These are phyloP conservation scores for Rhizopus stolonifer DNA, from an alignment of 371 early-diverging fungal species.

Conservation along the genomic window DNA sequence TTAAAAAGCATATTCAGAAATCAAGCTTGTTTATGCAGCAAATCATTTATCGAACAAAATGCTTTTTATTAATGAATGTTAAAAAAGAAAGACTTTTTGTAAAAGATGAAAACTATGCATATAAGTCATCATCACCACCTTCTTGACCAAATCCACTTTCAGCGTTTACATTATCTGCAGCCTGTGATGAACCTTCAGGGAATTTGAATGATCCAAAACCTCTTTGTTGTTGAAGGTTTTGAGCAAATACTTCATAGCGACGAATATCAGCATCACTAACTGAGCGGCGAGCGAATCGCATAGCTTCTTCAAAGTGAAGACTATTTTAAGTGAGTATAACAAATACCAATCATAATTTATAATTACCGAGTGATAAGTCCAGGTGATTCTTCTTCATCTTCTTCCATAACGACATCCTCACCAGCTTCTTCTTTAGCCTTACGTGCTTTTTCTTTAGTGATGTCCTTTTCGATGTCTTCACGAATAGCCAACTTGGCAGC, in stretches of 20 bases:
- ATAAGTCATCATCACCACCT: conserved; percentile 57
- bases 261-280: conserved; percentile 98
- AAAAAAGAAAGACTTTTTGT: too few relatives aligned
- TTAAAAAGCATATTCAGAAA: too few relatives aligned
- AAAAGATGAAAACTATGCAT: conserved; percentile 36
- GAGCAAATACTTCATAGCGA: conserved; percentile 99
- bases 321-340: too few relatives aligned
- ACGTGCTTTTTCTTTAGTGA: conserved; percentile 68
- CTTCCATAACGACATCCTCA: conserved; percentile 76
- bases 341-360: too few relatives aligned
- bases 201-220: conserved; percentile 94
- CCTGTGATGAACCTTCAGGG: conserved; percentile 62
- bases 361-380: conserved; percentile 87
- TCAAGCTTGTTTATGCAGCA: too few relatives aligned
- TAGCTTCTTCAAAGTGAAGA: conserved; percentile 98
- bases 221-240: conserved; percentile 92
- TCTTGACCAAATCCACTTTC: conserved; percentile 52
- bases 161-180: conserved; percentile 34
- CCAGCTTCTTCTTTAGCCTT: conserved; percentile 70
- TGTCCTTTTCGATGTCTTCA: conserved; percentile 96
- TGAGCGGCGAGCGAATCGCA: conserved; percentile 96
- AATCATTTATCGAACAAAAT: too few relatives aligned
- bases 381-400: conserved; percentile 78
- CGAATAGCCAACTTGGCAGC: conserved; percentile 99
- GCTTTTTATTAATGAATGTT: too few relatives aligned